Evolutionary conservation across 352 stramenopile genomes (phyloP).

Genomic region (Phytophthora capsici): DNA sequence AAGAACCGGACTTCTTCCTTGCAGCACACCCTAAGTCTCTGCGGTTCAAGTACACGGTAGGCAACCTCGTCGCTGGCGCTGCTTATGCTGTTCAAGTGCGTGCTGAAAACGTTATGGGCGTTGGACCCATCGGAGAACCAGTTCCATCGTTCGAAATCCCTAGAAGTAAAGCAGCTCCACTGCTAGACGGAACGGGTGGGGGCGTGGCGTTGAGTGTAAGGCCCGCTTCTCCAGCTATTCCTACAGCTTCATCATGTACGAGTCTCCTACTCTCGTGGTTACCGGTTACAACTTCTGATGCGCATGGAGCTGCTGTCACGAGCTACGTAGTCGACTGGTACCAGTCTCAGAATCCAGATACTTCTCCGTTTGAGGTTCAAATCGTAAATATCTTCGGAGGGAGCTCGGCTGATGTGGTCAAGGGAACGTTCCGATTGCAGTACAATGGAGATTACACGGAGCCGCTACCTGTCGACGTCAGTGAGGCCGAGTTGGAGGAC

Average conservation of each 20-base stretch:
- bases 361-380: constrained; percentile 62
- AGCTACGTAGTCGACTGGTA: constrained; percentile 86
- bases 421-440: constrained; percentile 80
- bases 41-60: constrained; percentile 78
- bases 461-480: constrained; percentile 59
- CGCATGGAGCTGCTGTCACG: constrained; percentile 54
- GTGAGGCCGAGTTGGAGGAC: constrained; percentile 65
- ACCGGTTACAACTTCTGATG: constrained; percentile 18
- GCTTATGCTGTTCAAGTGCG: constrained; percentile 63
- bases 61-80: constrained; percentile 44
- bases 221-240: constrained; percentile 31
- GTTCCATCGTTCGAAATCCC: constrained; percentile 67
- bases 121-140: constrained; percentile 34
- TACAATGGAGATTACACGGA: constrained; percentile 61
- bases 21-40: constrained; percentile 51
- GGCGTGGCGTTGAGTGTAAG: constrained; percentile 67
- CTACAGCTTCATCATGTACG: constrained; percentile 26
- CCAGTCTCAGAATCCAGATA: constrained; percentile 39
- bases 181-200: constrained; percentile 49
- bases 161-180: constrained; percentile 53
- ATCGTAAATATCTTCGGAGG: constrained; percentile 70
- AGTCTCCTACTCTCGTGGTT: constrained; percentile 67
- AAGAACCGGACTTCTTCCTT: constrained; percentile 57
- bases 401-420: constrained; percentile 41
- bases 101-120: constrained; percentile 82